phyloP scores from a whole-genome alignment of 2,329 filamentous ascomycete genomes.

The Endoconidiophora polonica region DNA sequence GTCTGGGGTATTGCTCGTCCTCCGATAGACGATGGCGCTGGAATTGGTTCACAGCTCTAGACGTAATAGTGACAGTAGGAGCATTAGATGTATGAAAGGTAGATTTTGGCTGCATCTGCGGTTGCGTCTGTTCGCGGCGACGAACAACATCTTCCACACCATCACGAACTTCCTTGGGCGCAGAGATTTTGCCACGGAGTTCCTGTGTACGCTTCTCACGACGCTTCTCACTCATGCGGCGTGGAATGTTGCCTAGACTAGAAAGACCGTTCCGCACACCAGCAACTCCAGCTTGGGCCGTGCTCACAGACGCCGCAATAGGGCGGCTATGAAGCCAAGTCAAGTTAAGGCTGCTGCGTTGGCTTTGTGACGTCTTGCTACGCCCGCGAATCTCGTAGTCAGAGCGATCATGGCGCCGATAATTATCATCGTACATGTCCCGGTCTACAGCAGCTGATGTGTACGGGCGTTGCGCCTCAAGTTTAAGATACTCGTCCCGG shows the following conservation, averaged over 20 bases:
- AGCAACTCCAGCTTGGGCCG: conserved; percentile 8
- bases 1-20: too few relatives aligned
- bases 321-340: conserved; percentile 6
- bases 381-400: conserved; percentile 12
- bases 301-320: not conserved
- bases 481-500: conserved; percentile 12
- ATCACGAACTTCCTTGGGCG: conserved; percentile 39
- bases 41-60: too few relatives aligned
- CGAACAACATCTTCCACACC: conserved; percentile 41
- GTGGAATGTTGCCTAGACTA: conserved; percentile 31
- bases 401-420: not conserved
- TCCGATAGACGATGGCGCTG: too few relatives aligned
- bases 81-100: too few relatives aligned
- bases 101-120: too few relatives aligned
- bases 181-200: conserved; percentile 43
- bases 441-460: conserved; percentile 14
- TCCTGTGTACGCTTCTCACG: conserved; percentile 42
- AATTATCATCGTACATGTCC: not conserved
- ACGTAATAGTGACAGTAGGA: too few relatives aligned
- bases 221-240: conserved; percentile 39
- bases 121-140: conserved; percentile 17
- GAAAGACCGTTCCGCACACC: conserved; percentile 10
- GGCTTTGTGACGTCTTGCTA: conserved; percentile 8
- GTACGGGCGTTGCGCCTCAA: conserved; percentile 20
- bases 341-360: conserved; percentile 3